Base-by-base conservation (phyloP, 2,329 filamentous ascomycete genomes). In the Cladosporium phlei region DNA sequence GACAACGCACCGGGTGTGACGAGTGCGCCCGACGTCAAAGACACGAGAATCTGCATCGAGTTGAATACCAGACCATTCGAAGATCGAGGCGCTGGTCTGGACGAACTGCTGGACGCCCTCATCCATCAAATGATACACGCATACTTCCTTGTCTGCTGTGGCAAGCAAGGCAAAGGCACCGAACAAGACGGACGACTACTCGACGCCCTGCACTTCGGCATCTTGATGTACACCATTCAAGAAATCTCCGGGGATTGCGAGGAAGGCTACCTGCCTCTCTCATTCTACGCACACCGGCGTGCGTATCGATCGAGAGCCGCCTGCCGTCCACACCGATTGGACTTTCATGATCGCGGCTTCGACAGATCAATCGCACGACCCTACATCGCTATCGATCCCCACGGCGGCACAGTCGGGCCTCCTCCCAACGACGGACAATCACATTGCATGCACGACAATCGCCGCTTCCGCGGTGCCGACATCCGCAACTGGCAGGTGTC, bases 81-180 rank as follows among this genome's bases (percentile, higher is more conserved):
- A 17, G 53, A 64, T 16, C 47, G 55, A 10, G 54, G 59, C 10
- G 60, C 54, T 3, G 54, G 52, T 16, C 55, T 65, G 4, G 59
- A 63, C 37, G 59, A 66, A 9, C 55, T 69, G 20, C 50, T 70
- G 11, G 66, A 64, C 12, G 58, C 53, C 5, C 52, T 70, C 30
- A 63, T 72, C 5, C 69, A 72, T 47, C 69, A 72, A 34, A 71
- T 71, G 69, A 69, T 71, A 27, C 69, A 72, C 39, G 68, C 68
- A 11, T 72, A 66, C 54, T 68, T 71, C 47, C 58, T 71, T 3
- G 58, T 70, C n/a, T 64, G 65, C 40, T 71, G 69, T 39, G 66
- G 66, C 7, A 59, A 61, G 2, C 60, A 65, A 45, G 53, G 59
- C 11, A 60, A 61, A 24, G 57, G 59, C 4, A 56, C 55, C 1